Evolutionary conservation across 2,329 filamentous ascomycete species (phyloP).

Genomic region (Neopestalotiopsis clavispora): DNA sequence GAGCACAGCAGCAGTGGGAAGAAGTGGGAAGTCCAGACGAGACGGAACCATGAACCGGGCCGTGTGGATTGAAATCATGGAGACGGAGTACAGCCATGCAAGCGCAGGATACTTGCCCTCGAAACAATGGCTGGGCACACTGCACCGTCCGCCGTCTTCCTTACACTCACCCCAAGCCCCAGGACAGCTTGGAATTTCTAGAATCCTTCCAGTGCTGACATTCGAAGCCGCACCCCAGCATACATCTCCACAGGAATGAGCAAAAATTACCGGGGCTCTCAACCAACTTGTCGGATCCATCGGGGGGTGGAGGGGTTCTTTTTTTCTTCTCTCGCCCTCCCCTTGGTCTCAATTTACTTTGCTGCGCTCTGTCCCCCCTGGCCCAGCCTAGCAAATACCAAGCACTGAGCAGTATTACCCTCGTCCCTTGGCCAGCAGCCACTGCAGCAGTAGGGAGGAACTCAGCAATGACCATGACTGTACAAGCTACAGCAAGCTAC

Average conservation of each 20-base stretch:
- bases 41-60: not conserved
- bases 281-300: constrained; percentile 19
- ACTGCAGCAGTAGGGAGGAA: not conserved
- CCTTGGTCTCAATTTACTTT: not conserved
- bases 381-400: too few relatives aligned
- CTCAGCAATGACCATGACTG: not conserved
- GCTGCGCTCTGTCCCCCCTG: not conserved
- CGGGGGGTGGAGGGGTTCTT: not conserved
- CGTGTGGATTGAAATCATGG: constrained; percentile 6
- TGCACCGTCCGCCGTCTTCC: not conserved
- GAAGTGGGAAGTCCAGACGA: not conserved
- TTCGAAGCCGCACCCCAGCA: constrained; percentile 8
- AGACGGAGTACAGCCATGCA: constrained; percentile 17
- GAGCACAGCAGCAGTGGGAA: not conserved
- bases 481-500: too few relatives aligned
- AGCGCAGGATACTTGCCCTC: constrained; percentile 2
- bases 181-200: constrained; percentile 13
- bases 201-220: constrained; percentile 16
- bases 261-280: constrained; percentile 8
- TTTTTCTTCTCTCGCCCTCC: not conserved
- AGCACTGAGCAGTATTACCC: not conserved
- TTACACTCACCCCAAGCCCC: not conserved
- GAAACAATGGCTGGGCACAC: not conserved
- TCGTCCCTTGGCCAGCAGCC: not conserved
- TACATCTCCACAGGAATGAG: constrained; percentile 16